Base-by-base conservation (phyloP, 768 basidiomycete species). In the Tylopilus sp. region DNA sequence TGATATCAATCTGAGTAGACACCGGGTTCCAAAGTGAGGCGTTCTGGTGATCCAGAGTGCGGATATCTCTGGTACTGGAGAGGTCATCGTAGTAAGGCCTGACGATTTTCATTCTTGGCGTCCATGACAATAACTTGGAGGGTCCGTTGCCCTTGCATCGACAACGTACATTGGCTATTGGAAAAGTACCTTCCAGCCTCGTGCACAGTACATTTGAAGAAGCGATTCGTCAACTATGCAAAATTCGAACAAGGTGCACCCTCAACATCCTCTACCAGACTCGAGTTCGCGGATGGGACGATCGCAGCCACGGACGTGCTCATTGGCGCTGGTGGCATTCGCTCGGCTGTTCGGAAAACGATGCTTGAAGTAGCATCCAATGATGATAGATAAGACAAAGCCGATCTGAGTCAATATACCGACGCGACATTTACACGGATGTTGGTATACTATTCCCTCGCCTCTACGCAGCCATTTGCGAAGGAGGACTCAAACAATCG, bases 251-350 rank as follows among this genome's bases (percentile, higher is more conserved):
- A 54, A 36, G 17, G 8, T 10, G 66, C 73, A 44, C 67, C 67
- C 6, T 67, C 69, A n/a, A 66, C 48, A 3, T 58, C 33, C 6
- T 23, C 48, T 0, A 57, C 57, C 12, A 39, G 12, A 15, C 53
- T 62, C 2, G 25, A 46, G 3, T 62, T 62, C 8, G 28, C 58
- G 1, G 58, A 62, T 23, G 55, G 57, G 6, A 57, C 55, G 1
- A 48, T 20, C 2, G 48, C 69, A 10, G 65, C 58, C 25, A 66
- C 76, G 9, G 72, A 79, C 44, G 55, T 79, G 15, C 69, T 79
- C 5, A 53, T 79, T 41, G 78, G 76, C 4, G 75, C 74, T 36
- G 77, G 78, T 53, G 78, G 78, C 4, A 67, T 79, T 20, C 67
- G 60, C 15, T 69, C 64, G 1, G 42, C 47, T 2, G 60, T 65